phyloP scores from a whole-genome alignment of 345 rosid genomes.

The Salix koriyanagi region DNA sequence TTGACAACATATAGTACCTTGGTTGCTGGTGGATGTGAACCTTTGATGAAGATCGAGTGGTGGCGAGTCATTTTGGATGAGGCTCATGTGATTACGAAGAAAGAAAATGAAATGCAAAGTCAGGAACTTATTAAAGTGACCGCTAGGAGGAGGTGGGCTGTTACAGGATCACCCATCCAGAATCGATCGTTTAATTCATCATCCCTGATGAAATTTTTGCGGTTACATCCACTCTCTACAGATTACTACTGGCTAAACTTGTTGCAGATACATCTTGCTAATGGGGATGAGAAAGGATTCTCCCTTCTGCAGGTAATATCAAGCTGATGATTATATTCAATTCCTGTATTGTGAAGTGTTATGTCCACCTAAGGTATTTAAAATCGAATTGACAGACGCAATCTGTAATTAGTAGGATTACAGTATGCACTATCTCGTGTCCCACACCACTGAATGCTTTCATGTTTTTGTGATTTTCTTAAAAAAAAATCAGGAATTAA shows the following conservation, averaged over 20 bases:
- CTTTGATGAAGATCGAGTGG: conserved; percentile 71
- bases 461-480: too few species aligned
- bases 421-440: too few species aligned
- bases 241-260: conserved; percentile 73
- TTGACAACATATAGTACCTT: conserved; percentile 70
- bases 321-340: not conserved
- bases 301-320: conserved; percentile 62
- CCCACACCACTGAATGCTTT: too few species aligned
- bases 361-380: not conserved
- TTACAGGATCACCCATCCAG: conserved; percentile 91
- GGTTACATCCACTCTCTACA: conserved; percentile 73
- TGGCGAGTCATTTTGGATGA: conserved; percentile 85
- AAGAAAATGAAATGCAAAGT: conserved; percentile 69
- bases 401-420: too few species aligned
- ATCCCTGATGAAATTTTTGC: conserved; percentile 77
- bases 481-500: conserved; percentile 42
- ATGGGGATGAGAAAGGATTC: conserved; percentile 50
- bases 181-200: conserved; percentile 71
- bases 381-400: too few species aligned
- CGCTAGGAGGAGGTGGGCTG: conserved; percentile 72
- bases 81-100: conserved; percentile 70
- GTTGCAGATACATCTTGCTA: conserved; percentile 68
- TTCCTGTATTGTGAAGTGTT: not conserved
- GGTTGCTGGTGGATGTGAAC: conserved; percentile 43
- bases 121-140: conserved; percentile 49